Conservation (phyloP, 345 rosid species). For the Citrus reticulata region DNA sequence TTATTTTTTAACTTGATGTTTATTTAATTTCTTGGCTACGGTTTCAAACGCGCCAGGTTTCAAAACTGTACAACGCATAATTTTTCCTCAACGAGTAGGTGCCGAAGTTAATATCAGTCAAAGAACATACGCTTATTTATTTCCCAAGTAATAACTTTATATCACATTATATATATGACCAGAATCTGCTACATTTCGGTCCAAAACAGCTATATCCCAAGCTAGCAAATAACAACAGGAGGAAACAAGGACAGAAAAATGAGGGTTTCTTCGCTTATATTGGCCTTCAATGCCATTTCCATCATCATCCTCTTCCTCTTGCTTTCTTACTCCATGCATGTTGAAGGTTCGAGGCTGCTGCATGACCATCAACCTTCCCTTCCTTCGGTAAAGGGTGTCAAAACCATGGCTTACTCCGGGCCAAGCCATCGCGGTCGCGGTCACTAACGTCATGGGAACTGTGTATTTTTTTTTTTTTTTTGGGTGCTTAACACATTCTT, state of each 20-base stretch:
- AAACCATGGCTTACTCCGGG: conserved; percentile 35
- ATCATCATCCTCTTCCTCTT: conserved; percentile 26
- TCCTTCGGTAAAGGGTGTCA: neutral
- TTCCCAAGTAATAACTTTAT: neutral
- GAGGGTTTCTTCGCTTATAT: conserved; percentile 13
- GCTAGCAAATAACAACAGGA: neutral
- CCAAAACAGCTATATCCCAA: neutral
- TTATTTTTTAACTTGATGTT: neutral
- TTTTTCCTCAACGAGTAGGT: neutral
- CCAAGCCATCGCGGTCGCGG: conserved; percentile 46
- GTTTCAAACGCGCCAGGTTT: conserved; percentile 4
- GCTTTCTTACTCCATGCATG: conserved; percentile 13
- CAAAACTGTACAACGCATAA: neutral
- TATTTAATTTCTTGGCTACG: neutral
- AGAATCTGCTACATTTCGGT: neutral
- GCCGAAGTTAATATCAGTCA: neutral
- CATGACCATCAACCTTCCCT: conserved; percentile 4
- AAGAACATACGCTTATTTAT: neutral
- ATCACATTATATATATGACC: neutral
- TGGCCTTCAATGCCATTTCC: conserved; percentile 15
- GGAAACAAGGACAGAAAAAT: neutral
- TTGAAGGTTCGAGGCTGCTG: conserved; percentile 22
- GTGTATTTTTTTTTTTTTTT: neutral
- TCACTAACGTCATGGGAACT: conserved; percentile 16
- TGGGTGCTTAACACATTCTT: neutral